Base-by-base conservation (phyloP, 768 basidiomycete genomes). In the Strobilomyces dryophilus region DNA sequence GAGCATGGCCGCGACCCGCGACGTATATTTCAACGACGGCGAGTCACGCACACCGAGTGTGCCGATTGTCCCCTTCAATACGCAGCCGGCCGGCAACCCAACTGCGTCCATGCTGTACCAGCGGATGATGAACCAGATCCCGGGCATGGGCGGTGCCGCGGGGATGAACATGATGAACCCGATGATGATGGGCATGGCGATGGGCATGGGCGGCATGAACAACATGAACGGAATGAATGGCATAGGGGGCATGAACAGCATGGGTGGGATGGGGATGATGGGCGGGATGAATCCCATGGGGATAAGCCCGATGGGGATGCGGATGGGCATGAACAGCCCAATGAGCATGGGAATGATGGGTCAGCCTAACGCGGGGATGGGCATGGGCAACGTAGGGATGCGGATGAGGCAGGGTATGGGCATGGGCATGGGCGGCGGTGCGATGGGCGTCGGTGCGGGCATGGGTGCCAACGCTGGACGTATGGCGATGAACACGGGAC, bases 81-180 rank as follows among this genome's bases (percentile, higher is more conserved):
- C 66, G 6, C 72, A 71, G 53, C 75, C 73, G 56, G 67, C 64
- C 24, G 66, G 59, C 18, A 76, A 71, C 58, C 73, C 71, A 1
- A 60, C 69, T 8, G 58, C 55, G 41, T 66, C 58, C 52, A 63
- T 69, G 66, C 56, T 68, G 51, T 70, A 73, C 39, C 71, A 69
- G n/a, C 63, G 68, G 21, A 71, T 68, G 69, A 69, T 66, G 69
- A 64, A 63, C 37, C 66, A 67, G 37, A 70, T 78, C 53, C 76
- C 75, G 0, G 73, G 76, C 61, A 78, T 78, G 73, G 70, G 69
- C 47, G 69, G 67, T 14, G 72, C 74, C 62, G 73, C 76, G 60
- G 69, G 70, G 24, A 76, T 79, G 74, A 76, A 75, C 17, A 78
- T 82, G 77, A 72, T 74, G 63, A 80, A 71, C 43, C 71, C 79